A percentile compares a stretch with the other conserved stretches of the same genome.
These are phyloP conservation scores for Solanum medicagineum DNA, from an alignment of 257 asterid species.

Conservation along the genomic window DNA sequence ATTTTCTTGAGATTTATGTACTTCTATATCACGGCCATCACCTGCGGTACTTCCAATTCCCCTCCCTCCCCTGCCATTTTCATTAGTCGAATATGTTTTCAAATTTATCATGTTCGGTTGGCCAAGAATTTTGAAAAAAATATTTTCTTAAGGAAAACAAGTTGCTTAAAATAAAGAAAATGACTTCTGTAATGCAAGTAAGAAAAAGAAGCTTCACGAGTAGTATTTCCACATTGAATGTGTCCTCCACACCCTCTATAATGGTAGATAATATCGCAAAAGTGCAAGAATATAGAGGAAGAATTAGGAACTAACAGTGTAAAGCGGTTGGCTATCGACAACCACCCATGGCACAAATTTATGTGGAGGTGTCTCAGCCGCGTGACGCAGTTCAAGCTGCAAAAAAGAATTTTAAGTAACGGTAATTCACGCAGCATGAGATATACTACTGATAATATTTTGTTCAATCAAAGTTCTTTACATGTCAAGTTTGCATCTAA, in stretches of 20 bases:
- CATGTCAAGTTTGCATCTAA: not conserved
- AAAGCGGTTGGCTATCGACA: constrained; percentile 79
- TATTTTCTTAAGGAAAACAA: too few relatives aligned
- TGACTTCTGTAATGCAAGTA: too few relatives aligned
- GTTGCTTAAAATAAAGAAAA: too few relatives aligned
- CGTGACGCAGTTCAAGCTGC: constrained; percentile 69
- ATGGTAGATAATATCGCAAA: not conserved
- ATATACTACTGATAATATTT: not conserved
- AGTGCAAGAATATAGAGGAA: not conserved
- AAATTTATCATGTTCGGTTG: too few relatives aligned
- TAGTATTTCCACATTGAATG: too few relatives aligned
- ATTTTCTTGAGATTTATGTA: not conserved
- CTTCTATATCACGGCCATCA: not conserved
- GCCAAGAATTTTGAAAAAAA: too few relatives aligned
- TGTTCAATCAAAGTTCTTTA: not conserved
- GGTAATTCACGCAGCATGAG: not conserved
- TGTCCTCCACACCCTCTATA: too few relatives aligned
- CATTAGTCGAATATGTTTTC: not conserved
- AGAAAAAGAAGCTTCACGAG: too few relatives aligned
- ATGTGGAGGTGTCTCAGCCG: constrained; percentile 82
- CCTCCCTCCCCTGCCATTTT: not conserved
- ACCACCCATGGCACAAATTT: constrained; percentile 83
- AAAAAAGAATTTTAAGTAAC: not conserved
- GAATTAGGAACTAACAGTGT: constrained; percentile 47
- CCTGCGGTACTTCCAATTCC: not conserved